Base-by-base conservation (phyloP, 2,329 filamentous ascomycete species). In the Neoarthrinium moseri region DNA sequence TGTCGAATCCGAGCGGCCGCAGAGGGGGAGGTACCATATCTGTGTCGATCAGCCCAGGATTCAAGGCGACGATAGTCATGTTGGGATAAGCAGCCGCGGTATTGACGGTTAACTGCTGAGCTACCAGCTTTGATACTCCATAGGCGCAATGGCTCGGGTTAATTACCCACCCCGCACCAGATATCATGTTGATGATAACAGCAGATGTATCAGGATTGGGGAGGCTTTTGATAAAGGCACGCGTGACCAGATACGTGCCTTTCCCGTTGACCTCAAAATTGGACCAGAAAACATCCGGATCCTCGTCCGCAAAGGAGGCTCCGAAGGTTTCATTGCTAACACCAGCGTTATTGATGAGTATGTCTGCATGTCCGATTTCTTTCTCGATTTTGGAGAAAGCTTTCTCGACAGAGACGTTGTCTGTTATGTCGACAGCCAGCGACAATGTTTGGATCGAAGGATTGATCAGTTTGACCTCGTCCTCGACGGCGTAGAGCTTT, bases 261-360 rank as follows among this genome's bases (percentile, higher is more conserved):
- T 64, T 63, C 18, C 72, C 36, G 46, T 74, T 75, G 39, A 73
- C 59, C 39, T 72, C 66, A 53, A 66, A 68, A 2, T 63, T 64
- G 15, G 58, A 53, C 54, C 54, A 56, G 52, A 49, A 55, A 10
- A 39, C 36, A 4, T 34, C 17, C 1, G 51, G 41, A 11, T 52
- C 36, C 17, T 35, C 47, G 7, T 52, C 37, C 5, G 27, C 40
- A 22, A 55, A 18, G 10, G 30, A 33, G 4, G 29, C 46, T 6
- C 41, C 21, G 6, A 13, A 18, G 24, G 39, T 44, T 29, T 53
- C 50, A 23, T 43, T 45, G 20, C 43, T 51, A 10, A 45, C 22
- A 22, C 43, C 43, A 34, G 43, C 43, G 29, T 35, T 46, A 12
- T 46, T 46, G 3, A 45, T n/a, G 6, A 46, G 10, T 6, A 46